phyloP scores from a whole-genome alignment of 179 eudicot species.

The Actinidia chinensis region DNA sequence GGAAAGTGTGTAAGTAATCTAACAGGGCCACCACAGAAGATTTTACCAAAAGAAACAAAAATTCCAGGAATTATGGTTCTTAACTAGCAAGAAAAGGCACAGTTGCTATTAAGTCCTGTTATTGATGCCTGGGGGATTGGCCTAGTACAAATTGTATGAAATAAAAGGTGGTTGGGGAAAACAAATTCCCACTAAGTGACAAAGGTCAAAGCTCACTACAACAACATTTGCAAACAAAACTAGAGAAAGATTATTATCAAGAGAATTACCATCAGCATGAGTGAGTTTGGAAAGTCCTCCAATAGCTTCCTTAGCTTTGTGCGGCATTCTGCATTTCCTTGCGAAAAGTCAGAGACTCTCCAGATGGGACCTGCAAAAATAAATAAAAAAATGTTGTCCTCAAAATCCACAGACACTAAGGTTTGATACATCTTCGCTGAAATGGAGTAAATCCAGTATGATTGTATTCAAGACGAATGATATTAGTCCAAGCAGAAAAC shows the following conservation, averaged over 20 bases:
- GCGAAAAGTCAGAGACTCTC: constrained; percentile 73
- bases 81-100: background rate
- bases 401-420: constrained; percentile 6
- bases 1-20: background rate
- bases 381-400: background rate
- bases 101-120: background rate
- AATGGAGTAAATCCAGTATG: background rate
- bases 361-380: constrained; percentile 78
- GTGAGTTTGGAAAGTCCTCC: constrained; percentile 97
- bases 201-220: background rate
- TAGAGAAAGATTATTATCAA: background rate
- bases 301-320: constrained; percentile 97
- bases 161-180: background rate
- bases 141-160: background rate
- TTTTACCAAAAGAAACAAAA: background rate
- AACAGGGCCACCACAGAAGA: background rate
- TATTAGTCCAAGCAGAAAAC: background rate
- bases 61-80: background rate
- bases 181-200: background rate
- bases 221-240: background rate
- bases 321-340: constrained; percentile 82
- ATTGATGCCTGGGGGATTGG: background rate
- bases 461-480: background rate
- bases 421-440: background rate
- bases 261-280: constrained; percentile 73